Conservation (phyloP, 169 alveolate genomes). For the Babesia bovis region DNA sequence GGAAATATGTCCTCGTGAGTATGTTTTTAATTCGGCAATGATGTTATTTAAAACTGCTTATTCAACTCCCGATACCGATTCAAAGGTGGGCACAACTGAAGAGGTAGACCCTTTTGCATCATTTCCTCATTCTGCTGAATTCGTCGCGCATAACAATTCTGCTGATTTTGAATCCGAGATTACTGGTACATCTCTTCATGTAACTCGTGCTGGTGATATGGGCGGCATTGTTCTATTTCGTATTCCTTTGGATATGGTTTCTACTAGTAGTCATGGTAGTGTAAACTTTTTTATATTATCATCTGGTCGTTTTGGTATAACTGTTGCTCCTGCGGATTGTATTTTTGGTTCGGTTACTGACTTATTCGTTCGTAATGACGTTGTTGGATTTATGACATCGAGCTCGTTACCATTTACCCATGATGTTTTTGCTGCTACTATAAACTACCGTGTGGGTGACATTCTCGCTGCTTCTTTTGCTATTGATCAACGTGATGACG, state of each 20-base stretch:
- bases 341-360: constrained; percentile 82
- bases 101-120: constrained; percentile 70
- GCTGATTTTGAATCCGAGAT: constrained; percentile 81
- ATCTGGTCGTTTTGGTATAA: constrained; percentile 89
- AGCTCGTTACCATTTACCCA: constrained; percentile 73
- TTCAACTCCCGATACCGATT: constrained; percentile 31
- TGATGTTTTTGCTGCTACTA: constrained; percentile 83
- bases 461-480: constrained; percentile 77
- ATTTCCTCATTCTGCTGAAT: constrained; percentile 76
- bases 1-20: constrained; percentile 49
- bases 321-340: constrained; percentile 90
- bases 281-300: constrained; percentile 77
- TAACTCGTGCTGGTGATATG: constrained; percentile 74
- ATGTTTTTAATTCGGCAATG: constrained; percentile 30
- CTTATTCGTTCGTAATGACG: constrained; percentile 88
- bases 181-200: constrained; percentile 71
- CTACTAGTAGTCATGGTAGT: constrained; percentile 57
- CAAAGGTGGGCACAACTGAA: constrained; percentile 38
- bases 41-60: constrained; percentile 41
- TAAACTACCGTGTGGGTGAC: constrained; percentile 80
- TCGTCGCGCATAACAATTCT: constrained; percentile 74
- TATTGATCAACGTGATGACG: constrained; percentile 78
- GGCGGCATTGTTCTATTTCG: constrained; percentile 89
- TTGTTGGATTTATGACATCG: constrained; percentile 85
- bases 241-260: constrained; percentile 84